Conservation (phyloP, 2,329 filamentous ascomycete species). For the Fusarium veterinarium region DNA sequence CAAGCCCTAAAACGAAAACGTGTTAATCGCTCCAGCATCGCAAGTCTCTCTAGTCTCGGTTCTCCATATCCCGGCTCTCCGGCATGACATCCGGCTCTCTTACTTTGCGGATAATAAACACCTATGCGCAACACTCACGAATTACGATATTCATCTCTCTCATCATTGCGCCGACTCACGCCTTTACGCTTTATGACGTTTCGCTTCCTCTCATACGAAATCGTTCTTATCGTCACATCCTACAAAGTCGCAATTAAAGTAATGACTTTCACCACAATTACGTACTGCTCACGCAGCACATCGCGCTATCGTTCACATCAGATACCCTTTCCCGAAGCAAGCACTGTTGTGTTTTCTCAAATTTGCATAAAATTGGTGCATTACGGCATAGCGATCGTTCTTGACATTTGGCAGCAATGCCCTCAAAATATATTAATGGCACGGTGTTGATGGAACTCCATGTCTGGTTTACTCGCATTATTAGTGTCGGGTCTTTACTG, state of each 20-base stretch:
- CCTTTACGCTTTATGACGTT: conserved; percentile 35
- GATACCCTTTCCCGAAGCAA: conserved; percentile 40
- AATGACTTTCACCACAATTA: conserved; percentile 4
- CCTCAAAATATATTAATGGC: conserved; percentile 15
- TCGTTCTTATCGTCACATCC: conserved; percentile 1
- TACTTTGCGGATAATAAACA: conserved; percentile 5
- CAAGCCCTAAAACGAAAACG: conserved; percentile 60
- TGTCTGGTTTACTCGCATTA: conserved; percentile 5
- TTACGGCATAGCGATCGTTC: conserved; percentile 31
- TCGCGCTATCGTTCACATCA: conserved; percentile 16
- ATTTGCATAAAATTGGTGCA: conserved; percentile 37
- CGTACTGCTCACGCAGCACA: conserved; percentile 12
- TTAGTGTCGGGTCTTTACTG: conserved; percentile 5
- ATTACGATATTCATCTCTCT: conserved; percentile 37
- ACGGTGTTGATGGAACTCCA: neutral
- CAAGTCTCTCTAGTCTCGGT: conserved; percentile 45
- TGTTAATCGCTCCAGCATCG: conserved; percentile 48
- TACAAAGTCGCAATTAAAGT: conserved; percentile 4
- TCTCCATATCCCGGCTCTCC: conserved; percentile 44
- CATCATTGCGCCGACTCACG: conserved; percentile 12
- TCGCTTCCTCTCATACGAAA: conserved; percentile 20
- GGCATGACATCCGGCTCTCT: conserved; percentile 21
- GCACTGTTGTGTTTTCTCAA: conserved; percentile 26
- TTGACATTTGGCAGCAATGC: conserved; percentile 23
- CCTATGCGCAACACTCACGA: conserved; percentile 34